Conservation (phyloP, 2,329 filamentous ascomycete species). For the Trichoderma lentiforme region DNA sequence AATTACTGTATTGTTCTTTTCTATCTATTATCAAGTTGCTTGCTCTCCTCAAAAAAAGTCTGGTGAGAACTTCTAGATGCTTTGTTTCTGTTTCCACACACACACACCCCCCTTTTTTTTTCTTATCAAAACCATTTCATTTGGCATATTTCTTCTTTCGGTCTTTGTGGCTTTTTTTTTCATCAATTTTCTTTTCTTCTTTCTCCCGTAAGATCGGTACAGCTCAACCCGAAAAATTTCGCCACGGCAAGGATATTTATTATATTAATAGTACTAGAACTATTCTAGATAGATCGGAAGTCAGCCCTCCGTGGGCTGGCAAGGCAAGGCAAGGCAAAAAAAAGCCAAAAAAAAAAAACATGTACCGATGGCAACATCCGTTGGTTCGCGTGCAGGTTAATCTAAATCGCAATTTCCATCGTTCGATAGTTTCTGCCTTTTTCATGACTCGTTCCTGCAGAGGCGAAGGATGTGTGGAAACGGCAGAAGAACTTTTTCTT, state of each 20-base stretch:
- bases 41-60: too few species aligned
- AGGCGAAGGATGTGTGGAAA: not conserved
- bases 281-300: not conserved
- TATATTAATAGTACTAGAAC: not conserved
- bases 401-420: not conserved
- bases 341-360: not conserved
- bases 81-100: not conserved
- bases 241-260: not conserved
- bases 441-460: slow-evolving; percentile 12
- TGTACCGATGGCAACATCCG: not conserved
- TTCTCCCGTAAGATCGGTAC: not conserved
- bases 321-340: not conserved
- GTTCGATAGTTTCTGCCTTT: not conserved
- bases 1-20: too few species aligned
- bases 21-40: not conserved
- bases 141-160: not conserved
- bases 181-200: not conserved
- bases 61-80: not conserved
- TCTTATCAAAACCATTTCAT: not conserved
- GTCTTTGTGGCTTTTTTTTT: not conserved
- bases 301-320: not conserved
- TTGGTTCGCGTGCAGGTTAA: not conserved
- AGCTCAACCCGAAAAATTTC: not conserved
- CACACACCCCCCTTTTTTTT: not conserved
- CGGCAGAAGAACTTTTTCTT: not conserved